phyloP scores from a whole-genome alignment of 768 basidiomycete species.

The Auricularia heimuer region DNA sequence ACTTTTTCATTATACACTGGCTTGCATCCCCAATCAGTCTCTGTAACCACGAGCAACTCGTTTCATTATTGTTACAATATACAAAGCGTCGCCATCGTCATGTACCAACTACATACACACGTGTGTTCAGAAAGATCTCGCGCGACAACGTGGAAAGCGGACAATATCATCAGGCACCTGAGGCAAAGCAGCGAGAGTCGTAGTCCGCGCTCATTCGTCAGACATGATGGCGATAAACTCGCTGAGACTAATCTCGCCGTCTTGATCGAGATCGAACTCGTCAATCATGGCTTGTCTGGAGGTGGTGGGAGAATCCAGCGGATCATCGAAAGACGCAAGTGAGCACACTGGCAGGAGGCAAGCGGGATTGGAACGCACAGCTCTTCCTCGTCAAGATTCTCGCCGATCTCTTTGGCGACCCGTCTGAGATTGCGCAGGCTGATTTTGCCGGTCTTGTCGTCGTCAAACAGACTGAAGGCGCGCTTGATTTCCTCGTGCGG shows the following conservation, averaged over 20 bases:
- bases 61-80: no score
- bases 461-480: slow-evolving; percentile 95
- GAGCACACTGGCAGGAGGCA: slow-evolving; percentile 2
- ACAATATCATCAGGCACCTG: no score
- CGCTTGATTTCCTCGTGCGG: slow-evolving; percentile 94
- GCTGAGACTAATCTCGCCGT: slow-evolving; percentile 92
- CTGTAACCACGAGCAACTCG: no score
- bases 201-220: slow-evolving; percentile 41
- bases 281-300: slow-evolving; percentile 98
- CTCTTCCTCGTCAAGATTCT: slow-evolving; percentile 90
- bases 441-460: slow-evolving; percentile 92
- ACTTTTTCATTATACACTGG: no score
- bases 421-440: slow-evolving; percentile 80
- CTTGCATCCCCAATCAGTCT: no score
- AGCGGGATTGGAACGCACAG: slow-evolving; percentile 50
- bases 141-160: no score
- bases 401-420: slow-evolving; percentile 95
- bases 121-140: no score
- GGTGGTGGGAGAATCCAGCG: slow-evolving; percentile 14
- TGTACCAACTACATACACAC: no score
- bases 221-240: slow-evolving; percentile 98
- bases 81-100: no score
- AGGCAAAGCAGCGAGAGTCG: not conserved
- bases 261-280: slow-evolving; percentile 97
- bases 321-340: not conserved